A percentile compares a stretch with the other conserved stretches of the same genome.
phyloP scores from a whole-genome alignment of 805 yeast genomes.

The Jamesozyma piceae region DNA sequence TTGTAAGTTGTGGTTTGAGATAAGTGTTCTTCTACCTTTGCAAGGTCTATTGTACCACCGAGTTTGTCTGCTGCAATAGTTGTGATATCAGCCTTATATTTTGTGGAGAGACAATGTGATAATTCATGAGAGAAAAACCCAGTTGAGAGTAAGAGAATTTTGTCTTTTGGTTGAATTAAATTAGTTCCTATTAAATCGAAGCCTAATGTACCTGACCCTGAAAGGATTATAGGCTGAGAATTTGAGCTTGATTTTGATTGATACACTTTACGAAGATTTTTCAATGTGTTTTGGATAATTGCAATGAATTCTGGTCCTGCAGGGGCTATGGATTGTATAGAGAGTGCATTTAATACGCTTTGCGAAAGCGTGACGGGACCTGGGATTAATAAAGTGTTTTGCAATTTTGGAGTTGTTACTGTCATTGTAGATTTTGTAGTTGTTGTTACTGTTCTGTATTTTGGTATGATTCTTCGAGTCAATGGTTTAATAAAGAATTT shows the following conservation, averaged over 20 bases:
- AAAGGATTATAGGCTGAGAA: conserved; percentile 66
- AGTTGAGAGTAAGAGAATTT: conserved; percentile 73
- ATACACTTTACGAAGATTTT: conserved; percentile 64
- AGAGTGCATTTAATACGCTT: conserved; percentile 67
- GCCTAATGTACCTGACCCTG: conserved; percentile 92
- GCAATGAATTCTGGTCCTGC: conserved; percentile 75
- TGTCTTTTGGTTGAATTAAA: conserved; percentile 55
- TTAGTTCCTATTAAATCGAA: conserved; percentile 88
- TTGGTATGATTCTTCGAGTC: no score
- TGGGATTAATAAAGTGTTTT: conserved; percentile 49
- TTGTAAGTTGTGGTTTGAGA: conserved; percentile 32
- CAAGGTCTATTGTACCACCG: conserved; percentile 60
- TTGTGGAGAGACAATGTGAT: conserved; percentile 58
- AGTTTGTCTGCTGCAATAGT: conserved; percentile 48
- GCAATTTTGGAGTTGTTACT: no score
- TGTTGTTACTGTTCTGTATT: no score
- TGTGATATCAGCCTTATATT: conserved; percentile 51
- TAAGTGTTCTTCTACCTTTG: conserved; percentile 36
- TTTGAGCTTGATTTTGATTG: conserved; percentile 45
- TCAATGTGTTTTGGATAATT: conserved; percentile 60
- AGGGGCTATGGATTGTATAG: conserved; percentile 81
- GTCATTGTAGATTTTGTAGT: no score
- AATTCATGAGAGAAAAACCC: conserved; percentile 84
- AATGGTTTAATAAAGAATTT: no score
- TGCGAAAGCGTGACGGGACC: conserved; percentile 85